Evolutionary conservation across 78 protist species (phyloP).

Genomic region (Diacronema lutheri): DNA sequence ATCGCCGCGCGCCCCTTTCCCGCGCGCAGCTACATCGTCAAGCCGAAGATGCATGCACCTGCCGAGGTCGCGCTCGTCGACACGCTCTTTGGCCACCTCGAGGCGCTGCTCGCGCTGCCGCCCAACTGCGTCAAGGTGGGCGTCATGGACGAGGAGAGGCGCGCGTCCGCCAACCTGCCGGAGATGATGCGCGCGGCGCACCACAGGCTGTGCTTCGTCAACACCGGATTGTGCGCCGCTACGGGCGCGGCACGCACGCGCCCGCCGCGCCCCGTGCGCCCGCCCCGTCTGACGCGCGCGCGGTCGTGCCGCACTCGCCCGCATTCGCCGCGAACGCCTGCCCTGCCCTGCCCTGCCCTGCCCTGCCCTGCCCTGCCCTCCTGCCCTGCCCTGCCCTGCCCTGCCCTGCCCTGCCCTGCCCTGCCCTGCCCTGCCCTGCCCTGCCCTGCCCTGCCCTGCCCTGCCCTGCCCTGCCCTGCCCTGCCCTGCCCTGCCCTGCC

Average conservation of each 20-base stretch:
- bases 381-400: no score
- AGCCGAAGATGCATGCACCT: constrained; percentile 59
- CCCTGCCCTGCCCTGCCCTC: no score
- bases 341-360: no score
- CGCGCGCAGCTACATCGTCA: no score
- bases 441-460: constrained; percentile 40
- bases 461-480: no score
- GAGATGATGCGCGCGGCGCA: constrained; percentile 5
- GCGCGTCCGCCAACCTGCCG: constrained; percentile 44
- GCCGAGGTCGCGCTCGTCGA: constrained; percentile 29
- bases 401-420: no score
- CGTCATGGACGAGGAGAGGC: constrained; percentile 54
- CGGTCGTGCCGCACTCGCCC: no score
- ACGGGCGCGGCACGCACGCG: neutral
- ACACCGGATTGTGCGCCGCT: constrained; percentile 22
- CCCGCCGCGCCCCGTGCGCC: no score
- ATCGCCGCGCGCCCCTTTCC: no score
- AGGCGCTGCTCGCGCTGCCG: constrained; percentile 21
- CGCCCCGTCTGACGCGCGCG: no score
- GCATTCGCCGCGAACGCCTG: no score
- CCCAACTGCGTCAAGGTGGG: constrained; percentile 36
- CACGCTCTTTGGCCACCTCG: constrained; percentile 20
- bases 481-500: no score
- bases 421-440: neutral
- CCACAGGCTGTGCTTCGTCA: constrained; percentile 47